Base-by-base conservation (phyloP, 2,329 filamentous ascomycete genomes). In the Penicillium sp. region DNA sequence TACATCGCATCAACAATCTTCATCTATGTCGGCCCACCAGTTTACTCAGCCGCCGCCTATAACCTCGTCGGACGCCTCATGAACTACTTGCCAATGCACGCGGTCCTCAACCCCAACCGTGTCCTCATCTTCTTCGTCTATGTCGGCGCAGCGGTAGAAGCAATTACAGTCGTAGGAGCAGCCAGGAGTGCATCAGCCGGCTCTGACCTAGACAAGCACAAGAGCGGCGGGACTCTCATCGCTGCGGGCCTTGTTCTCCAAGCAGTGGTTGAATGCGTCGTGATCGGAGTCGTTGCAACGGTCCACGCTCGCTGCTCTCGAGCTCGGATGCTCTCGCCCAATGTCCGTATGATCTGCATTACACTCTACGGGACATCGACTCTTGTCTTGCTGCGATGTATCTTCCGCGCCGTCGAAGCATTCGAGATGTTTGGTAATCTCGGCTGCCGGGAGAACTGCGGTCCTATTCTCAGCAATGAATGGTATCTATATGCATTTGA, bases 401-500 rank as follows among this genome's bases (percentile, higher is more conserved):
- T 75, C 40, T 72, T 69, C 54, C 72, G 74, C n/a, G 67, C 68
- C 7, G 59, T 74, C 25, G 71, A 76, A 56, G 60, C 65, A 6
- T 73, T 75, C 52, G 65, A 62, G 43, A 60, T 61, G 47, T 65
- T 67, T 33, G 47, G 45, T 8, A 57, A 65, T 2, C 39, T 65
- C 23, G 58, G 55, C 16, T 72, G 68, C 36, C 49, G 50, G 25
- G 53, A 61, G 36, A 55, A 62, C 34, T 75, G 71, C 53, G 63
- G 63, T 6, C 38, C 65, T 2, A 60, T 73, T 11, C 60, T 68
- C 10, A 66, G 58, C 16, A 60, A 75, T 25, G 73, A 75, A 44
- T 76, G 73, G 73, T 75, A 69, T 31, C 56, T 76, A 8, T 75
- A 70, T 55, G 68, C 61, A 13, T 74, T 75, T 51, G 73, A 76